Percentiles rank a stretch among this genome's conserved stretches.
phyloP scores from a whole-genome alignment of 2,329 filamentous ascomycete genomes.

The Fusarium sp. region DNA sequence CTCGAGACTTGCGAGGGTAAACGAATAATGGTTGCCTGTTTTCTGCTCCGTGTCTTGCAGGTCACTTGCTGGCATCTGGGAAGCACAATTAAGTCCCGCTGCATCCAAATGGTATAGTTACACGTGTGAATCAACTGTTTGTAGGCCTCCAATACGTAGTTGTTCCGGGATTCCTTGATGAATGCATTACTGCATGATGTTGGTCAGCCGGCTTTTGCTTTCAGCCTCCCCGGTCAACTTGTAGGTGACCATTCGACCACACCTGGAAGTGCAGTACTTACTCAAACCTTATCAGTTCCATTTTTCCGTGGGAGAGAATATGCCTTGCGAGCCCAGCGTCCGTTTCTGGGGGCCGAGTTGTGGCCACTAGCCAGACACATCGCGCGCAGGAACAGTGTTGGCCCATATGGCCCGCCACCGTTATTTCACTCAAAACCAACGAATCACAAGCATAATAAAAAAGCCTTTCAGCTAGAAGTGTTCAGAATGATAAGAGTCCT shows the following conservation, averaged over 20 bases:
- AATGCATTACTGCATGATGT: not conserved
- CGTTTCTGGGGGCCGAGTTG: not conserved
- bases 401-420: not conserved
- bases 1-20: not conserved
- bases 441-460: not conserved
- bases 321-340: not conserved
- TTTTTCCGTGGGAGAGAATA: accelerated
- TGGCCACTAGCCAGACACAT: not conserved
- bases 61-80: not conserved
- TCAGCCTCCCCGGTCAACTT: not conserved
- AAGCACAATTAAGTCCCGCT: not conserved
- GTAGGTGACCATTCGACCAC: not conserved
- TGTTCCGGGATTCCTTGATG: not conserved
- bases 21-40: not conserved
- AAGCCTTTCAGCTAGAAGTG: accelerated
- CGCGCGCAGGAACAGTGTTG: not conserved
- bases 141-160: not conserved
- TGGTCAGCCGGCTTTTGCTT: too few species aligned
- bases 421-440: not conserved
- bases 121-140: not conserved
- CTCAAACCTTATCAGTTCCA: accelerated
- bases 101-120: accelerated
- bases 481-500: not conserved
- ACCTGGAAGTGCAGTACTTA: too few species aligned
- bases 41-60: not conserved